Percentiles rank a stretch among this genome's conserved stretches.
Conservation (phyloP, 1,284 basidiomycete genomes). For the Sporisorium iseilematis-ciliati region DNA sequence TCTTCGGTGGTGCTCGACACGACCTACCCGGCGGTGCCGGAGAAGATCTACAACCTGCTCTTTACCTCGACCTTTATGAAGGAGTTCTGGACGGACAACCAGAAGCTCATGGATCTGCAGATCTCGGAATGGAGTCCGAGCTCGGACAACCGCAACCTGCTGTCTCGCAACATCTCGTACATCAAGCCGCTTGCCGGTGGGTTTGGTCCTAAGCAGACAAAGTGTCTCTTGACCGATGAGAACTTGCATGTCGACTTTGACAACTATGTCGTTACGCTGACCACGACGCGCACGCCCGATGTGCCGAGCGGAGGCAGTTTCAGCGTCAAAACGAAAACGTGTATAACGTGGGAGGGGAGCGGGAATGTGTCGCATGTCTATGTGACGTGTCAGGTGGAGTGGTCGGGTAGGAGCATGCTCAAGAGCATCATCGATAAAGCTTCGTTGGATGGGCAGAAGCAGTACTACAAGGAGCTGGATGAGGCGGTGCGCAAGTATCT, state of each 20-base stretch:
- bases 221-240: conserved; percentile 92
- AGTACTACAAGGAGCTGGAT: conserved; percentile 87
- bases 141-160: conserved; percentile 76
- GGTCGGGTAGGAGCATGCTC: conserved; percentile 95
- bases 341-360: conserved; percentile 88
- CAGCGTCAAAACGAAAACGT: conserved; percentile 91
- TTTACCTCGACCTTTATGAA: conserved; percentile 96
- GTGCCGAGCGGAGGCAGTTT: conserved; percentile 94
- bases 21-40: conserved; percentile 87
- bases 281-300: conserved; percentile 92
- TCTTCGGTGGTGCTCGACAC: conserved; percentile 81
- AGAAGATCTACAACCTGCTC: conserved; percentile 94
- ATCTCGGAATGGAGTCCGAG: conserved; percentile 65
- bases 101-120: conserved; percentile 78
- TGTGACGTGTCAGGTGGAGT: conserved; percentile 92
- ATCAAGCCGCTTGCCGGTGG: conserved; percentile 91
- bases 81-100: conserved; percentile 87
- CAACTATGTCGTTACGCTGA: conserved; percentile 83
- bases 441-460: conserved; percentile 92
- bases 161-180: conserved; percentile 89
- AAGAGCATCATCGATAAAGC: conserved; percentile 95
- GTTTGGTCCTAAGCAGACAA: conserved; percentile 93
- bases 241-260: conserved; percentile 85
- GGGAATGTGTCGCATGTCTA: conserved; percentile 81
- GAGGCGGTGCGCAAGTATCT: conserved; percentile 83